phyloP scores from a whole-genome alignment of 768 basidiomycete species.

The Strobilomyces dryophilus region DNA sequence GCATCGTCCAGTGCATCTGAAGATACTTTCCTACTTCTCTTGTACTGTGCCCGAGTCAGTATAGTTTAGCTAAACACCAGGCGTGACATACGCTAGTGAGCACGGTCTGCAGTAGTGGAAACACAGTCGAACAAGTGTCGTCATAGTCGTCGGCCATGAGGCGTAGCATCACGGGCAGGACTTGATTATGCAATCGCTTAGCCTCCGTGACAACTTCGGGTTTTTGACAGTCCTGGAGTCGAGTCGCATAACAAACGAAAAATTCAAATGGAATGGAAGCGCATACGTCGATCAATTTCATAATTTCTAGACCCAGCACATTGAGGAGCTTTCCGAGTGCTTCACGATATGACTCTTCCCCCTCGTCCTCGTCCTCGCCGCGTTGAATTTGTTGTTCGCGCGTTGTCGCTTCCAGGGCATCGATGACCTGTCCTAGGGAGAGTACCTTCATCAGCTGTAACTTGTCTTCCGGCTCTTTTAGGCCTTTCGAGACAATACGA shows the following conservation, averaged over 20 bases:
- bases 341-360: slow-evolving; percentile 85
- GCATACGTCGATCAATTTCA: slow-evolving; percentile 76
- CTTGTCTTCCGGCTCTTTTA: slow-evolving; percentile 89
- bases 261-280: background rate
- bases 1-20: slow-evolving; percentile 58
- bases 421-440: slow-evolving; percentile 77
- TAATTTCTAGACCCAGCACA: slow-evolving; percentile 73
- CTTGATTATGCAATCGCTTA: slow-evolving; percentile 53
- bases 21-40: slow-evolving; percentile 61
- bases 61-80: background rate
- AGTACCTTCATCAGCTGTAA: slow-evolving; percentile 87
- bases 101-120: slow-evolving; percentile 72
- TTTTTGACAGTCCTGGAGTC: slow-evolving; percentile 50
- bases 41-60: slow-evolving; percentile 57
- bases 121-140: slow-evolving; percentile 82
- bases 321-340: slow-evolving; percentile 83
- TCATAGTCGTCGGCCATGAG: slow-evolving; percentile 91
- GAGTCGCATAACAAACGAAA: slow-evolving; percentile 2
- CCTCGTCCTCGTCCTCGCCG: slow-evolving; percentile 75
- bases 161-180: slow-evolving; percentile 77
- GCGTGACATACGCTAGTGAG: slow-evolving; percentile 58
- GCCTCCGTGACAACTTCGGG: slow-evolving; percentile 65
- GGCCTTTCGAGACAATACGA: slow-evolving; percentile 86
- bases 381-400: slow-evolving; percentile 60
- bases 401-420: slow-evolving; percentile 75